Evolutionary conservation across 306 rosid species (phyloP).

Genomic region (Sicyos baderoa): DNA sequence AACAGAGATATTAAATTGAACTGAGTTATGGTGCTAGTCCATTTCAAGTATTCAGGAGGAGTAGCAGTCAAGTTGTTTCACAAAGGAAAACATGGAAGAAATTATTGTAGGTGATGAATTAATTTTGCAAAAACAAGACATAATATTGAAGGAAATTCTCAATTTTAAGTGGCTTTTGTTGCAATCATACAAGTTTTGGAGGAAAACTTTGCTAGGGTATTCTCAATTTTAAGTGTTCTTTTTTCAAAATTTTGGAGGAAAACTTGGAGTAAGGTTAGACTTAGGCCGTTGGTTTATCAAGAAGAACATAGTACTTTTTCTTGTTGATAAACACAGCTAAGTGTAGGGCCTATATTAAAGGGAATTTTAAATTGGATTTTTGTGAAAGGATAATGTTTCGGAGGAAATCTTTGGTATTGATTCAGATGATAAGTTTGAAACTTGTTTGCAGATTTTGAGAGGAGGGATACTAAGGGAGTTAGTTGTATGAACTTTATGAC

Average conservation of each 20-base stretch:
- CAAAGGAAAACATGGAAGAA: neutral
- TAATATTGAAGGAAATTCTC: neutral
- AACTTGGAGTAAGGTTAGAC: neutral
- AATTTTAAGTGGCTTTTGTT: neutral
- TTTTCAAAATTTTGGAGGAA: neutral
- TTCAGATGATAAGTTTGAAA: neutral
- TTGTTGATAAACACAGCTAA: neutral
- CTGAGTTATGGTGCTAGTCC: no score
- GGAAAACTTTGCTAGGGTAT: neutral
- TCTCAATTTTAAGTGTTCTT: no score
- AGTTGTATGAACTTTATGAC: neutral
- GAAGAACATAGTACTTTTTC: neutral
- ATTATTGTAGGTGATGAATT: neutral
- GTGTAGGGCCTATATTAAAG: neutral
- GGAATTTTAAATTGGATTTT: neutral
- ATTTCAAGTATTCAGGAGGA: neutral
- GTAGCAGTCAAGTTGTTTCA: neutral
- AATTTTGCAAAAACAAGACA: neutral
- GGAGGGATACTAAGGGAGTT: neutral
- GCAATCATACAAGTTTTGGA: neutral
- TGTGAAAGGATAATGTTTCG: neutral
- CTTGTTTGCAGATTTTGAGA: neutral
- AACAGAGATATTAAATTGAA: neutral
- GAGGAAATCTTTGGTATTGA: neutral
- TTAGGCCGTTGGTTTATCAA: neutral